A percentile compares a stretch with the other conserved stretches of the same genome.
phyloP scores from a whole-genome alignment of 1,284 basidiomycete genomes.

The Tylopilus sp. region DNA sequence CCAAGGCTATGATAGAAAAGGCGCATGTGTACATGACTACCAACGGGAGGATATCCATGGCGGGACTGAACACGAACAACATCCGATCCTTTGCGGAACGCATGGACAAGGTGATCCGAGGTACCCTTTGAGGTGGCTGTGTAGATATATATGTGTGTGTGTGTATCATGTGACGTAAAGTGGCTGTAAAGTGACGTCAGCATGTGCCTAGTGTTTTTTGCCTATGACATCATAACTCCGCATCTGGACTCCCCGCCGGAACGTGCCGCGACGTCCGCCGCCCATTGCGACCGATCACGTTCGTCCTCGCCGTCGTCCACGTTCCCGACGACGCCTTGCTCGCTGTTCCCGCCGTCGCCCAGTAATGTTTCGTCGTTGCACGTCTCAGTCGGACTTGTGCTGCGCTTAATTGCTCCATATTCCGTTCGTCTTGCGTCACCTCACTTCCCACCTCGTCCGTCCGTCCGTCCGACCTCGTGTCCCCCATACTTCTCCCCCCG shows the following conservation, averaged over 20 bases:
- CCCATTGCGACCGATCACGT: slow-evolving; percentile 24
- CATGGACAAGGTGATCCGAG: slow-evolving; percentile 71
- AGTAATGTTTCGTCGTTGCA: slow-evolving; percentile 18
- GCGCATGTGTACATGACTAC: slow-evolving; percentile 86
- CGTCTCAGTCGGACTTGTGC: slow-evolving; percentile 18
- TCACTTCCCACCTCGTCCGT: slow-evolving; percentile 18
- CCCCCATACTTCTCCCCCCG: slow-evolving; percentile 26
- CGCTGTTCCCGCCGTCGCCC: slow-evolving; percentile 12
- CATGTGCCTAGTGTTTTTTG: slow-evolving; percentile 8
- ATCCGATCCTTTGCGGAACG: slow-evolving; percentile 72
- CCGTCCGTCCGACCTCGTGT: slow-evolving; percentile 31
- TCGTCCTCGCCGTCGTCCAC: slow-evolving; percentile 22
- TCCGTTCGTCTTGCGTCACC: slow-evolving; percentile 26
- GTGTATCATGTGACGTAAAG: neutral
- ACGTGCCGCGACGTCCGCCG: slow-evolving; percentile 25
- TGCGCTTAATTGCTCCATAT: slow-evolving; percentile 15
- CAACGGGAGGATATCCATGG: slow-evolving; percentile 74
- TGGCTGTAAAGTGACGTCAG: slow-evolving; percentile 27
- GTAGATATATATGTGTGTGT: slow-evolving; percentile 1
- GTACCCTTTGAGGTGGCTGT: slow-evolving; percentile 38
- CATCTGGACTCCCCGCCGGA: slow-evolving; percentile 31
- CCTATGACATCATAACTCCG: slow-evolving; percentile 24
- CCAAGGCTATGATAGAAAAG: slow-evolving; percentile 68
- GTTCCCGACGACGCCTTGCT: slow-evolving; percentile 14
- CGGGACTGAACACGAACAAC: slow-evolving; percentile 65